Evolutionary conservation across 2,329 filamentous ascomycete species (phyloP).

Genomic region (Xylaria sp.): DNA sequence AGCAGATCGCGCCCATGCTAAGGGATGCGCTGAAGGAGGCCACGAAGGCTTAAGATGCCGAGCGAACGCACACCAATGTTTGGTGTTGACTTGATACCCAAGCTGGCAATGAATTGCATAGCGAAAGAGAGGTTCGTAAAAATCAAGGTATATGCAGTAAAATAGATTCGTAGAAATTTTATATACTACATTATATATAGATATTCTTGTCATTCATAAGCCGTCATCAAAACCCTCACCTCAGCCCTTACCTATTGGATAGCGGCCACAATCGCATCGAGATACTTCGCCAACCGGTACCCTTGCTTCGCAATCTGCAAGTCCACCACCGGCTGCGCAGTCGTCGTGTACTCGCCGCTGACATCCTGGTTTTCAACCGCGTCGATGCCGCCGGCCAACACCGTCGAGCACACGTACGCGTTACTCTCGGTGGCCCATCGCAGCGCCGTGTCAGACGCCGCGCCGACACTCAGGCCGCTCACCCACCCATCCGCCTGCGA

Average conservation of each 20-base stretch:
- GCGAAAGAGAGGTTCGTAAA: neutral
- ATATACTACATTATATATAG: neutral
- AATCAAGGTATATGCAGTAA: neutral
- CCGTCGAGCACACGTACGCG: constrained; percentile 46
- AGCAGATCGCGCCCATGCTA: constrained; percentile 70
- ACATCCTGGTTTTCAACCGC: constrained; percentile 45
- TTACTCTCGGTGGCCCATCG: constrained; percentile 48
- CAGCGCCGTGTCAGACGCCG: constrained; percentile 38
- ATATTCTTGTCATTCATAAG: neutral
- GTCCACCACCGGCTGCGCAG: constrained; percentile 43
- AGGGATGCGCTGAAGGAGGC: constrained; percentile 54
- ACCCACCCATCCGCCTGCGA: constrained; percentile 41
- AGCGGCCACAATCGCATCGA: constrained; percentile 38
- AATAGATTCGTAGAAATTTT: neutral
- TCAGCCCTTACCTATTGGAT: no score
- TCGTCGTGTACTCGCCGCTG: constrained; percentile 44
- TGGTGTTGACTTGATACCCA: neutral
- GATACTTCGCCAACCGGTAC: constrained; percentile 41
- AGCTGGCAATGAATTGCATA: neutral
- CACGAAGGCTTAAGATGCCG: neutral
- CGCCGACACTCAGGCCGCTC: constrained; percentile 37
- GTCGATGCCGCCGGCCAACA: constrained; percentile 42
- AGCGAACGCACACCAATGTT: neutral
- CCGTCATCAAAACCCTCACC: neutral
- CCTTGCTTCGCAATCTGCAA: constrained; percentile 50